A percentile compares a stretch with the other conserved stretches of the same genome.
Conservation (phyloP, 1,284 basidiomycete species). For the Austroboletus novae-zelandiae region DNA sequence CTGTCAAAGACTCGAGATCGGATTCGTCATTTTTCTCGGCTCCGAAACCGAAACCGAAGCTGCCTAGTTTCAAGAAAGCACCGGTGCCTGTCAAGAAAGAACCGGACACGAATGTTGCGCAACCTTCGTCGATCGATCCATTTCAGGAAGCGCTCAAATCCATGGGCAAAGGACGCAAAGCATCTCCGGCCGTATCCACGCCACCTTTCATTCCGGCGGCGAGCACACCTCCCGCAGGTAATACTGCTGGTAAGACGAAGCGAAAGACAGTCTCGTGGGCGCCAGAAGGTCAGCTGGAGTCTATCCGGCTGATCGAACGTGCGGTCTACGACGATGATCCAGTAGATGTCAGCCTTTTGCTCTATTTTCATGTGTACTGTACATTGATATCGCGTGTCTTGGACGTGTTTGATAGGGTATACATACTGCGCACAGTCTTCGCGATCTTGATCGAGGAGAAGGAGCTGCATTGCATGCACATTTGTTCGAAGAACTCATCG, state of each 20-base stretch:
- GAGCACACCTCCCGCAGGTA: conserved; percentile 35
- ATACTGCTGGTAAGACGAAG: conserved; percentile 53
- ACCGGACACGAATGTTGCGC: conserved; percentile 58
- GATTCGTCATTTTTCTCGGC: conserved; percentile 84
- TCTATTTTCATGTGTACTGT: conserved; percentile 46
- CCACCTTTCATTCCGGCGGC: conserved; percentile 34
- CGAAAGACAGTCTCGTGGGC: conserved; percentile 76
- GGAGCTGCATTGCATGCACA: conserved; percentile 77
- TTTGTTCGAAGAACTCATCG: conserved; percentile 77
- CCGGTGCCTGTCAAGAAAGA: conserved; percentile 52
- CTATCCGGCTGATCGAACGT: conserved; percentile 73
- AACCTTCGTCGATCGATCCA: conserved; percentile 72
- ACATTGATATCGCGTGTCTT: conserved; percentile 50
- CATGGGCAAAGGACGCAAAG: conserved; percentile 60
- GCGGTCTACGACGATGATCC: conserved; percentile 84
- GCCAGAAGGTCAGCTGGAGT: conserved; percentile 65
- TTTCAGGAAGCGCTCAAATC: conserved; percentile 78
- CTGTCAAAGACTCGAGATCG: conserved; percentile 72
- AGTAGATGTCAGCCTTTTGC: conserved; percentile 65
- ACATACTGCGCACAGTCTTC: conserved; percentile 64
- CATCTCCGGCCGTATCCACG: conserved; percentile 47
- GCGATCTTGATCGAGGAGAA: conserved; percentile 81
- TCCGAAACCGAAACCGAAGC: conserved; percentile 74
- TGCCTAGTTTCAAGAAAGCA: conserved; percentile 80
- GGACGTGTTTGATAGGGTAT: conserved; percentile 53